phyloP scores from a whole-genome alignment of 768 basidiomycete species.

The Psilocybe azurescens region DNA sequence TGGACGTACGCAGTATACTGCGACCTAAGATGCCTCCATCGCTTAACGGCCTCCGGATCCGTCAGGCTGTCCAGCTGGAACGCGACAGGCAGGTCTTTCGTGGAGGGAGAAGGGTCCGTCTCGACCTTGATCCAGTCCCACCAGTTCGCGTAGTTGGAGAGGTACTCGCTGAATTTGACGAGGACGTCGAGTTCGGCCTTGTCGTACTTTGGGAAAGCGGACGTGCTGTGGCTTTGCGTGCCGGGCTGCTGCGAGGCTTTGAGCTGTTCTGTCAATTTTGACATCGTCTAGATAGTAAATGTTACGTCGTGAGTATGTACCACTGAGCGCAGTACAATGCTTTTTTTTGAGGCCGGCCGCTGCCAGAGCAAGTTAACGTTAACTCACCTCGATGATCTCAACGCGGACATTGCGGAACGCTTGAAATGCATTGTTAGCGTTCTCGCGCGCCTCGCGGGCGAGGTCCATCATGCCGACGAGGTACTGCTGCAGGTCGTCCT shows the following conservation, averaged over 20 bases:
- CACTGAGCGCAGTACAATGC: too few relatives aligned
- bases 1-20: slow-evolving; percentile 20
- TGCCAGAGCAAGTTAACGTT: too few relatives aligned
- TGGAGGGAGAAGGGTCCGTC: slow-evolving; percentile 6
- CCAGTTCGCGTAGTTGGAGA: slow-evolving; percentile 15
- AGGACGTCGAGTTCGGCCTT: slow-evolving; percentile 6
- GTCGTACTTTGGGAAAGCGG: neutral
- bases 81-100: neutral
- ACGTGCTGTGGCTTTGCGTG: neutral
- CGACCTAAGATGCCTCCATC: slow-evolving; percentile 11
- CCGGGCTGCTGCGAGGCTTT: neutral
- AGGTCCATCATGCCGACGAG: slow-evolving; percentile 19
- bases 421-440: slow-evolving; percentile 10
- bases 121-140: slow-evolving; percentile 21
- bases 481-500: slow-evolving; percentile 14
- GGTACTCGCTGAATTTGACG: slow-evolving; percentile 14
- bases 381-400: slow-evolving; percentile 12
- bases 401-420: slow-evolving; percentile 17
- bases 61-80: slow-evolving; percentile 9
- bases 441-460: slow-evolving; percentile 12
- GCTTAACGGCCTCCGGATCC: slow-evolving; percentile 8
- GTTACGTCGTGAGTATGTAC: too few relatives aligned
- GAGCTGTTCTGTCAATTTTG: neutral
- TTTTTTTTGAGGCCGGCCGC: too few relatives aligned
- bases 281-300: neutral